phyloP scores from a whole-genome alignment of 495 filamentous ascomycete species.

The Penicillium coprophilum region DNA sequence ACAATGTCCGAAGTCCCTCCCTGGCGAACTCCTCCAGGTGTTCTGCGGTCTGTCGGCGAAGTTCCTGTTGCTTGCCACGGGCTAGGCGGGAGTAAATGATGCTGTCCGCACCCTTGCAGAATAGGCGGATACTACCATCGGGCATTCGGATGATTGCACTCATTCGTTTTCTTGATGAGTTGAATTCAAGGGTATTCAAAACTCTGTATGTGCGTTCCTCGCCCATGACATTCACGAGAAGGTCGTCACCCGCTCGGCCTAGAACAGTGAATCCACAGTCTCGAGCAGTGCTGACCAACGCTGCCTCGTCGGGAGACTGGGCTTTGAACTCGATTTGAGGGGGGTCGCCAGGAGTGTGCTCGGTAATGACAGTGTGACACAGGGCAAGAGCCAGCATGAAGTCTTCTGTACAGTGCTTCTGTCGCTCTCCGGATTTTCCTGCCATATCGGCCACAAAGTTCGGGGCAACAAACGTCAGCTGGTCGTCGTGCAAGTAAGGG shows the following conservation, averaged over 20 bases:
- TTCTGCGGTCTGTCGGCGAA: constrained; percentile 80
- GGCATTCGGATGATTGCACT: constrained; percentile 97
- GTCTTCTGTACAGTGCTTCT: constrained; percentile 72
- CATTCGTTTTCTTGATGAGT: constrained; percentile 96
- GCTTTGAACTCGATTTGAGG: constrained; percentile 94
- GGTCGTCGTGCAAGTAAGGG: constrained; percentile 85
- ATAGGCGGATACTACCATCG: constrained; percentile 84
- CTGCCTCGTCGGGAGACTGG: constrained; percentile 96
- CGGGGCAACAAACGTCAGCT: constrained; percentile 88
- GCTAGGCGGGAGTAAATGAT: constrained; percentile 93
- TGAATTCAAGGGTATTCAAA: constrained; percentile 96
- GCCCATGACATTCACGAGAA: constrained; percentile 84
- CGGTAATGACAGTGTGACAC: constrained; percentile 95
- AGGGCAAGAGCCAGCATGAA: constrained; percentile 96
- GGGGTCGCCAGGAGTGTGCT: constrained; percentile 81
- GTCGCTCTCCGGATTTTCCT: constrained; percentile 73
- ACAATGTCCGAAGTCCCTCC: constrained; percentile 92
- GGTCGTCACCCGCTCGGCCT: constrained; percentile 71
- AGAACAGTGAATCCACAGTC: constrained; percentile 97
- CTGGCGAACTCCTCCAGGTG: constrained; percentile 96
- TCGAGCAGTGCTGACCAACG: constrained; percentile 87
- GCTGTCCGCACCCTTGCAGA: constrained; percentile 97
- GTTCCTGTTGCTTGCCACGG: constrained; percentile 79
- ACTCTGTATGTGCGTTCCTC: constrained; percentile 80
- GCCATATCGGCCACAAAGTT: constrained; percentile 79